Base-by-base conservation (phyloP, 768 basidiomycete species). In the Termitomyces sp. region DNA sequence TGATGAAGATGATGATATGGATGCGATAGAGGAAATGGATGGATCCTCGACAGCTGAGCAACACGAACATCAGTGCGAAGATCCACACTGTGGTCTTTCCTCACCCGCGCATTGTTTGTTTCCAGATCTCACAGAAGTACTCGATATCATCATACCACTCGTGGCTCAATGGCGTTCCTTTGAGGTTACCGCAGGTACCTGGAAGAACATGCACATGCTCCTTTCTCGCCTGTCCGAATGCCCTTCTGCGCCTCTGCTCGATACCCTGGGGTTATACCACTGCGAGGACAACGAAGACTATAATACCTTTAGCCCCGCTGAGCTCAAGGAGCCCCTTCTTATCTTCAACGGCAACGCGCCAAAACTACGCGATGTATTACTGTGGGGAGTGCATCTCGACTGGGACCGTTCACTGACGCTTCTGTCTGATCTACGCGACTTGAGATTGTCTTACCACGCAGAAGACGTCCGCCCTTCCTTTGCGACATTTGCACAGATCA, bases 341-440 rank as follows among this genome's bases (percentile, higher is more conserved):
- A 75, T 81, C 18, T 84, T 90, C 63, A 75, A 81, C 54, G 76
- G 80, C 3, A 76, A 79, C 26, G 77, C 76, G 18, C 89, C 89
- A 1, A 76, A 72, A 8, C 72, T 91, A 14, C 70, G 67, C 20
- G 64, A 70, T 4, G 68, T 82, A 35, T 72, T 73, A 10, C 73
- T 91, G 28, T 88, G 85, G 83, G 88, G 87, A 40, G 84, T 89
- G 5, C 88, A 88, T 60, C 68, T 90, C 35, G 78, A 84, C 57
- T 91, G 89, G 89, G 73, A 77, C 32, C 71, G 74, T 35, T 72
- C 77, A 16, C 66, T 75, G 22, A 57, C 68, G 9, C 75, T 82
- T 62, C 73, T 87, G 26, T 60, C 64, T 18, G 76, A 73, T 14
- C 70, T 90, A 30, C 65, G 62, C 24, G 76, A 80, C 16, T 66